Base-by-base conservation (phyloP, 1,139 yeast species). In the Groenewaldozyma sp. region DNA sequence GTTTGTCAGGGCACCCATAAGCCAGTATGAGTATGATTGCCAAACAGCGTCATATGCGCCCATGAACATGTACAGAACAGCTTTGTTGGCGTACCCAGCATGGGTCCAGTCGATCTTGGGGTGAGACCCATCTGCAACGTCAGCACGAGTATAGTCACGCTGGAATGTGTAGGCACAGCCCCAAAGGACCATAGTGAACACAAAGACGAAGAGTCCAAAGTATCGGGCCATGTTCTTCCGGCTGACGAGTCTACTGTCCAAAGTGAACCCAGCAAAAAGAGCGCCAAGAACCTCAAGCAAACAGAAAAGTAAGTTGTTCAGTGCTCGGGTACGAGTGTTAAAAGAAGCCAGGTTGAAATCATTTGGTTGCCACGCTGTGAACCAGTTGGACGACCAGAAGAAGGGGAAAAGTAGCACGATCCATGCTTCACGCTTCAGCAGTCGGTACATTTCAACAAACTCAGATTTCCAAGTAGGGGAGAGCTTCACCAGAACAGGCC, bases 381-480 rank as follows among this genome's bases (percentile, higher is more conserved):
- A 74, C 71, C 76, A 73, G 60, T 74, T 74, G 29, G 79, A 73
- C 11, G 75, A 67, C 50, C 73, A 72, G 54, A 73, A 74, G 74
- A 74, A 70, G 34, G 78, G 78, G 65, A 73, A 69, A 55, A 74
- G 29, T 29, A n/a, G 43, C 28, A 19, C 42, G 40, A 33, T 42
- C 40, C 37, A 34, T 7, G 21, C 40, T 35, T 31, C 40, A 41
- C 22, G 22, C 27, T 16, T 32, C 28, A 7, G 49, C 35, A 14
- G 41, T 41, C 28, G 17, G 35, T 16, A 48, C 18, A 11, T 37
- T 34, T 13, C 36, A 39, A 22, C 28, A 27, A 11, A 27, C 28
- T 11, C 44, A 42, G 18, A 21, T 20, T 17, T 39, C 39, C 18
- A 19, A 26, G 14, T 16, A 11, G 14, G 36, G 28, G 11, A 41